Evolutionary conservation across 768 basidiomycete genomes (phyloP), one percentile per base, ranked within the genome.

Genomic region (Leccinum arenicola): DNA sequence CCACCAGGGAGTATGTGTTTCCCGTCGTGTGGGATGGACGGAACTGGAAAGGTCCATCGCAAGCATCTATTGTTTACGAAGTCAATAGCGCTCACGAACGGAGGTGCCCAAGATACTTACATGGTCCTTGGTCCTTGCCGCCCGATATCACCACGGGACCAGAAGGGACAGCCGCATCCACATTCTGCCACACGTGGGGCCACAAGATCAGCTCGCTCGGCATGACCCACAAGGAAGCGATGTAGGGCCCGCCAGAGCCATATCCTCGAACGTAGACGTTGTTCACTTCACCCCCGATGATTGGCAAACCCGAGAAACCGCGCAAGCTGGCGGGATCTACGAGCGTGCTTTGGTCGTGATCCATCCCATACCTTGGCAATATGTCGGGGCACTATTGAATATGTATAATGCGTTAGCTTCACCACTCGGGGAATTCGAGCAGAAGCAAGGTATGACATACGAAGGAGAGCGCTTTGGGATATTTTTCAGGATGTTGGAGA

Each of bases 1-100:
- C 59, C 17, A 62, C 49, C 59, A 62, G 54, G 14, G 61, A 56
- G 35, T 51, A 51, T 36, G 55, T n/a, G 6, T 48, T 50, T 45
- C 59, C 55, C 3, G 49, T 45, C 21, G 27, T 31, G 21, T 62
- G 55, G 2, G 59, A 40, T 25, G 61, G 61, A n/a, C 61, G 55
- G 48, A 62, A 61, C 21, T 27, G 48, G 6, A 62, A 6, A 35
- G 36, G 59, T 8, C 40, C 7, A 5, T 33, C 38, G 17, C 47
- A 50, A 36, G 51, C 60, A 6, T 47, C 61, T 62, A 31, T 50
- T 14, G 45, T 36, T 35, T 19, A 10, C 12, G 8, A 45, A 31
- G 38, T 61, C 0, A 49, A 27, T 19, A 12, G 6, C 10, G 4
- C 15, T 15, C 27, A 8, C 10, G 5, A 31, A 50, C 27, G 7